Evolutionary conservation across 257 asterid genomes (phyloP).

Genomic region (Phtheirospermum japonicum): DNA sequence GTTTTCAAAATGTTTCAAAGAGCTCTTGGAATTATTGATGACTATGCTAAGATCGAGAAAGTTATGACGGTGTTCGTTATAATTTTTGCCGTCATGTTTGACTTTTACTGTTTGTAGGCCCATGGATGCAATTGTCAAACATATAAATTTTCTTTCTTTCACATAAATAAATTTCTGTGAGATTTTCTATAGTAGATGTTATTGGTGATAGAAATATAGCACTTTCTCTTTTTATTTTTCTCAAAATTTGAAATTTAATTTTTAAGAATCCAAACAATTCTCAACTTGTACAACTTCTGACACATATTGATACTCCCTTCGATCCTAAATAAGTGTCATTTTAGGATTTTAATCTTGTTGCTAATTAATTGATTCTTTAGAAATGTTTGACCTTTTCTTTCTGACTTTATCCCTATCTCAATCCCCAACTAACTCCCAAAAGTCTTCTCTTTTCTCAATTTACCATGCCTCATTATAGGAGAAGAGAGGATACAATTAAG

Average conservation of each 20-base stretch:
- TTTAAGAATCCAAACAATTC: neutral
- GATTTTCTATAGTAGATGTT: neutral
- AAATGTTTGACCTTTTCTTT: too few relatives aligned
- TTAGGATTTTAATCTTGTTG: too few relatives aligned
- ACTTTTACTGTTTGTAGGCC: neutral
- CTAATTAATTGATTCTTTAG: too few relatives aligned
- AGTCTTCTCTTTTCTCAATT: too few relatives aligned
- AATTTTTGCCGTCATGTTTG: neutral
- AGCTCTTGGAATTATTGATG: slow-evolving; percentile 5
- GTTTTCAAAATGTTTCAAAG: slow-evolving; percentile 12
- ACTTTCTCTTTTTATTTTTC: neutral
- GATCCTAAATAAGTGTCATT: too few relatives aligned
- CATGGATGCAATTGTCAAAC: slow-evolving; percentile 17
- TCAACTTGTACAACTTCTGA: neutral
- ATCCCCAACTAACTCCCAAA: too few relatives aligned
- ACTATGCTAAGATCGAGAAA: slow-evolving; percentile 2
- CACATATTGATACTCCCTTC: neutral
- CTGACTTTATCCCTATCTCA: too few relatives aligned
- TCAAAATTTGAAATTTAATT: neutral
- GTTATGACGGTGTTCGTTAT: slow-evolving; percentile 3
- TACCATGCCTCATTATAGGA: too few relatives aligned
- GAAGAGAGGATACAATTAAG: too few relatives aligned
- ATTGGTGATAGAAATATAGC: neutral
- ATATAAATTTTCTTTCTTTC: slow-evolving; percentile 5
- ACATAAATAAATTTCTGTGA: neutral